Evolutionary conservation across 75 land plant genomes (phyloP).

Genomic region (Sequoia sempervirens): DNA sequence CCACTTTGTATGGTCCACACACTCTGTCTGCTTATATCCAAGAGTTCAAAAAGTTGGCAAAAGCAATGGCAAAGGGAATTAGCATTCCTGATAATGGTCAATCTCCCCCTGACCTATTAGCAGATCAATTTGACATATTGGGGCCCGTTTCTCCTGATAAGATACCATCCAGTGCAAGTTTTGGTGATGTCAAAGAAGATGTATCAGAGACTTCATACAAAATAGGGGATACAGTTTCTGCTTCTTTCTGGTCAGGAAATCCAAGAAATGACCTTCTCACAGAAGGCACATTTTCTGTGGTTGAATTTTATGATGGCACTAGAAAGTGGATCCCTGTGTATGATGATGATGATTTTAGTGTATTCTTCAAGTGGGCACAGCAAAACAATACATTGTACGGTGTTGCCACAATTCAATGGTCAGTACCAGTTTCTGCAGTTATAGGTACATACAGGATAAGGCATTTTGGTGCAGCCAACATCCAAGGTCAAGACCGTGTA

Average conservation of each 20-base stretch:
- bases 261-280: slow-evolving; percentile 86
- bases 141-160: slow-evolving; percentile 59
- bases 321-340: slow-evolving; percentile 60
- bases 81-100: slow-evolving; percentile 35
- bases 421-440: slow-evolving; percentile 49
- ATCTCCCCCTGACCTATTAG: slow-evolving; percentile 72
- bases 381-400: slow-evolving; percentile 44
- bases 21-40: slow-evolving; percentile 84
- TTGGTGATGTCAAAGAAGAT: slow-evolving; percentile 69
- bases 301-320: slow-evolving; percentile 40
- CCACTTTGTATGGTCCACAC: slow-evolving; percentile 88
- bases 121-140: slow-evolving; percentile 57
- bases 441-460: slow-evolving; percentile 68
- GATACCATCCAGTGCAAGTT: slow-evolving; percentile 53
- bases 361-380: slow-evolving; percentile 66
- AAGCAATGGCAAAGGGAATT: slow-evolving; percentile 37
- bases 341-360: slow-evolving; percentile 81
- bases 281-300: slow-evolving; percentile 78
- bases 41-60: slow-evolving; percentile 80
- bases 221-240: slow-evolving; percentile 56
- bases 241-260: slow-evolving; percentile 69
- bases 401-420: slow-evolving; percentile 74
- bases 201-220: slow-evolving; percentile 59
- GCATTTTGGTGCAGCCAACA: slow-evolving; percentile 84
- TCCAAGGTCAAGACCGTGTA: slow-evolving; percentile 32